Evolutionary conservation across 2,329 filamentous ascomycete genomes (phyloP), one percentile per base, ranked within the genome.

Genomic region (Gnomoniopsis smithogilvyi): DNA sequence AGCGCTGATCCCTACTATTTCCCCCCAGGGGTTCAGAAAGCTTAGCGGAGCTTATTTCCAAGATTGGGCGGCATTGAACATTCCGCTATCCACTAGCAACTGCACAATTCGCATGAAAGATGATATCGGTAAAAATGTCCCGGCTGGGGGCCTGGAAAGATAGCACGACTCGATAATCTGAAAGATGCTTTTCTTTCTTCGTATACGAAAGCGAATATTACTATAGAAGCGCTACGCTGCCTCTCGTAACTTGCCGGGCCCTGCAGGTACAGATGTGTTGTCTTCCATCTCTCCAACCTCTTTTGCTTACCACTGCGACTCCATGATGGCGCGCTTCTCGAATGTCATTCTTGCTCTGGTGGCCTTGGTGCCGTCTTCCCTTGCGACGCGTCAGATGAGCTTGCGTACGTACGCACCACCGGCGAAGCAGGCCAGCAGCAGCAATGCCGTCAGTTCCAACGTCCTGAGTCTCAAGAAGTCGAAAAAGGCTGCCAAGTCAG

Each of bases 391-490:
- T 21, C 46, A 51, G 6, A 19, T 51, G 30, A 33, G 21, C 2
- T n/a, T 38, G 6, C 38, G 50, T 4, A 34, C 51, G 6, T 41
- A 49, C 4, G 50, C 46, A 21, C 58, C 58, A 7, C 34, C 33
- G 10, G 54, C 46, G n/a, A 22, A 26, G 30, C 45, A 36, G 19
- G 24, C 54, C 10, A 60, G 50, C 45, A 60, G 54, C 14, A 22
- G 50, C 45, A 48, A 58, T 38, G 15, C 38, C 10, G 26, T 51
- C 17, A 57, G 45, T 50, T 58, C 58, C 1, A 51, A 57, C 36
- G 46, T 58, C 10, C 38, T 60, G 24, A 38, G 15, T 6, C 21
- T 60, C 24, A 60, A 48, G 36, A 60, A 43, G 24, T 49, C 34
- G 22, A 19, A 3, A 17, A 51, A 51, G 19, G 36, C 46, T n/a